Conservation (phyloP, 306 rosid species). For the Coriaria nepalensis region DNA sequence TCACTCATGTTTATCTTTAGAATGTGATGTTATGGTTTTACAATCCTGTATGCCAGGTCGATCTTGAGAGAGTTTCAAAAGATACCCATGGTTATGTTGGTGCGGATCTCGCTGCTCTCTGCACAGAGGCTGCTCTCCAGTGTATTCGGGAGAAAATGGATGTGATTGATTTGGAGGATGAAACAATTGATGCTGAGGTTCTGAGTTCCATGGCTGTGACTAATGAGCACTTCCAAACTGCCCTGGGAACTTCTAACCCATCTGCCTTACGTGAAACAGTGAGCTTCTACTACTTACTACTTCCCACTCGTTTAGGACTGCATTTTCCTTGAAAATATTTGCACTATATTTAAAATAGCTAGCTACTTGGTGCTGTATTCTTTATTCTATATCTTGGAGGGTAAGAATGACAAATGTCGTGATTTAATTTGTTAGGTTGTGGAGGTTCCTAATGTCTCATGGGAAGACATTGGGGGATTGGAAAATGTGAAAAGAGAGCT, state of each 20-base stretch:
- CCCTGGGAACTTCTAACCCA: conserved; percentile 47
- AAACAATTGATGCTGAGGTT: conserved; percentile 58
- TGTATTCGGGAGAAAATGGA: conserved; percentile 67
- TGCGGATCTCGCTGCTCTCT: conserved; percentile 53
- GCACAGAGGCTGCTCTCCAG: conserved; percentile 66
- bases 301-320: neutral
- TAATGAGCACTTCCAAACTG: conserved; percentile 49
- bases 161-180: conserved; percentile 55
- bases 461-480: conserved; percentile 57
- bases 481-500: conserved; percentile 60
- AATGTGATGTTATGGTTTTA: conserved; percentile 1
- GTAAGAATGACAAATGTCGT: no score
- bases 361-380: neutral
- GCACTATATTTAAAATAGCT: neutral
- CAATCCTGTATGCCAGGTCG: conserved; percentile 29
- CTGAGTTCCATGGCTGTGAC: conserved; percentile 58
- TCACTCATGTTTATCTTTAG: conserved; percentile 5
- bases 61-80: conserved; percentile 49
- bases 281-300: conserved; percentile 14
- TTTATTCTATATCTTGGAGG: no score
- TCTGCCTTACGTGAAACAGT: conserved; percentile 69
- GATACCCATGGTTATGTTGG: conserved; percentile 69
- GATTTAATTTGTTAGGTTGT: conserved; percentile 42
- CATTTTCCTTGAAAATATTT: neutral
- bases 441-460: conserved; percentile 63